Evolutionary conservation across 225 moss, liverwort and hornwort species (phyloP).

Genomic region (Lunularia cruciata): DNA sequence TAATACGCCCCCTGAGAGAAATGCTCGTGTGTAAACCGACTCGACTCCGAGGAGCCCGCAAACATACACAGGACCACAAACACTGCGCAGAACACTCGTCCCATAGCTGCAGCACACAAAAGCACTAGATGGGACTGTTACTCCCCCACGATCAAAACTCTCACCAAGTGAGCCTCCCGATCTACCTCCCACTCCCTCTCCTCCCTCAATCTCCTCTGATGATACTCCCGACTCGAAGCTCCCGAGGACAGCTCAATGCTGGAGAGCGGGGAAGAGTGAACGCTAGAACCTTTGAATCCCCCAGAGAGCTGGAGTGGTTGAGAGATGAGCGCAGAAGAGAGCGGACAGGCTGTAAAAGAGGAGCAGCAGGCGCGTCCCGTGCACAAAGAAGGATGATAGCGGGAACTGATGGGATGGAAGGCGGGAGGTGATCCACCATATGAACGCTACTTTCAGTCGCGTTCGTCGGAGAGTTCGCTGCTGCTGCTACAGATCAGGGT

Average conservation of each 20-base stretch:
- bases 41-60: constrained; percentile 8
- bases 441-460: neutral
- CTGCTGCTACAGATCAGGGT: neutral
- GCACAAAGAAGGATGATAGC: too few relatives aligned
- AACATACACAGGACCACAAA: constrained; percentile 12
- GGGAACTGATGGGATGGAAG: neutral
- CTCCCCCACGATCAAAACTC: neutral
- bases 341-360: neutral
- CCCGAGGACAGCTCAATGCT: too few relatives aligned
- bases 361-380: neutral
- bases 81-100: constrained; percentile 1
- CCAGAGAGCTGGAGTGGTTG: neutral
- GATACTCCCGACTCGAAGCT: too few relatives aligned
- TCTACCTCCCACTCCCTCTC: neutral
- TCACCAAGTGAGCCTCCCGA: neutral
- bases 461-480: neutral
- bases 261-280: too few relatives aligned
- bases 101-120: constrained; percentile 15
- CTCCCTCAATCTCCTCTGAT: neutral
- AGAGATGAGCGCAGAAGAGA: neutral
- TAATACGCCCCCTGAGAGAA: constrained; percentile 40
- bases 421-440: neutral
- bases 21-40: constrained; percentile 33
- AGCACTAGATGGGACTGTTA: neutral
- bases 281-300: too few relatives aligned